Conservation (phyloP, 257 asterid genomes). For the Pogostemon cablin region DNA sequence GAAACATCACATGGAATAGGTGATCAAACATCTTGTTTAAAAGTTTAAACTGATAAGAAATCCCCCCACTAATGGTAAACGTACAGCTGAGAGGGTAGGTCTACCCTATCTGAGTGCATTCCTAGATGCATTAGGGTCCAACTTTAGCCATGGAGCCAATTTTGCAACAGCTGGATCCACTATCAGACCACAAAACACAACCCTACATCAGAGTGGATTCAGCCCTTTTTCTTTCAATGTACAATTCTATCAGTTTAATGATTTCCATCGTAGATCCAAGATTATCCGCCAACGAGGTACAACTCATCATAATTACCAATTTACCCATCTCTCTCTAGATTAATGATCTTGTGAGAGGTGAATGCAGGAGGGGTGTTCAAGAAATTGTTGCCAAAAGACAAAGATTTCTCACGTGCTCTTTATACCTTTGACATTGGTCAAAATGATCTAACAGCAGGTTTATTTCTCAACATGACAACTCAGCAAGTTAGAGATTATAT, state of each 20-base stretch:
- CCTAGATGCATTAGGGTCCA: conserved; percentile 84
- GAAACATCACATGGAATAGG: no score
- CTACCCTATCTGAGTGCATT: conserved; percentile 74
- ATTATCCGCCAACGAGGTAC: conserved; percentile 53
- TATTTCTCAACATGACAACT: conserved; percentile 71
- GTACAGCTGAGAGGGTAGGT: conserved; percentile 65
- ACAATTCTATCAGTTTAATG: conserved; percentile 56
- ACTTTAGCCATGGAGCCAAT: conserved; percentile 87
- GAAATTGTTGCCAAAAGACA: conserved; percentile 53
- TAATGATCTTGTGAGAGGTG: neutral
- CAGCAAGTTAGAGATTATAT: conserved; percentile 70
- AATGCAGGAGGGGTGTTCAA: conserved; percentile 28
- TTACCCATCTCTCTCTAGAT: neutral
- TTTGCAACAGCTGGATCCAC: conserved; percentile 96
- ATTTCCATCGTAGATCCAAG: conserved; percentile 69
- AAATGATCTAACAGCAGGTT: conserved; percentile 78
- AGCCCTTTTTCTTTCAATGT: conserved; percentile 84
- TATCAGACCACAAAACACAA: conserved; percentile 78
- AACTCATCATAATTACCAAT: neutral
- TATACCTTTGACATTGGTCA: conserved; percentile 94
- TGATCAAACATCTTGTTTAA: no score
- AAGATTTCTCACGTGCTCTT: conserved; percentile 53
- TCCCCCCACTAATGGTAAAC: no score
- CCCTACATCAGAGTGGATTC: conserved; percentile 72
- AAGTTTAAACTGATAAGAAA: no score